Percentiles rank a stretch among this genome's conserved stretches.
These are phyloP conservation scores for Venturia nashicola DNA, from an alignment of 2,329 filamentous ascomycete genomes.

Conservation along the genomic window DNA sequence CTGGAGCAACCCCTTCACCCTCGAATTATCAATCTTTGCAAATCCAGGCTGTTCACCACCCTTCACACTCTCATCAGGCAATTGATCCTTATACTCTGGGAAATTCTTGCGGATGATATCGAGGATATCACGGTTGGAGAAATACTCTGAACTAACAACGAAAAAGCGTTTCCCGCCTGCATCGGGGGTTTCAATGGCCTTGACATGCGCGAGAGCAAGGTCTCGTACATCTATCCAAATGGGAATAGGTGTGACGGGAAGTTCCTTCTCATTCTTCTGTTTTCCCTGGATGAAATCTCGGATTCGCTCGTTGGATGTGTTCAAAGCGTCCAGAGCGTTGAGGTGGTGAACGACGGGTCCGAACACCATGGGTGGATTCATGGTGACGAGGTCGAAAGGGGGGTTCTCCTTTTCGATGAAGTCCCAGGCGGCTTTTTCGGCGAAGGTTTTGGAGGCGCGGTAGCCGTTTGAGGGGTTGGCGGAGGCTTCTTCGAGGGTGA, in stretches of 20 bases:
- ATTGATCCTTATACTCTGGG: slow-evolving; percentile 36
- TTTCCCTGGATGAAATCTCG: slow-evolving; percentile 51
- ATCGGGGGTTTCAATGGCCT: slow-evolving; percentile 41
- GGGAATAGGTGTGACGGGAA: slow-evolving; percentile 45
- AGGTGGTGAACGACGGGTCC: slow-evolving; percentile 47
- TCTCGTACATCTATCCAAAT: slow-evolving; percentile 38
- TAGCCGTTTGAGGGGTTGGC: slow-evolving; percentile 32
- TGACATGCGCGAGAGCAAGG: slow-evolving; percentile 52
- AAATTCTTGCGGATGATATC: slow-evolving; percentile 44
- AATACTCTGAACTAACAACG: slow-evolving; percentile 42
- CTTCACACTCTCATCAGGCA: slow-evolving; percentile 31
- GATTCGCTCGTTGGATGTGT: slow-evolving; percentile 61
- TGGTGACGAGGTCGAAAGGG: slow-evolving; percentile 35
- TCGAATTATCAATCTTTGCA: slow-evolving; percentile 44
- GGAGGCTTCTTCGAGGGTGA: slow-evolving; percentile 38
- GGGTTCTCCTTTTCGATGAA: slow-evolving; percentile 39
- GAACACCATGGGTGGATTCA: slow-evolving; percentile 38
- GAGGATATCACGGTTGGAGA: slow-evolving; percentile 47
- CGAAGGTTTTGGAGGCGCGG: slow-evolving; percentile 49
- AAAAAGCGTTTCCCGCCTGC: slow-evolving; percentile 54
- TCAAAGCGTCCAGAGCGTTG: slow-evolving; percentile 49
- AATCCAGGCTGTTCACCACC: slow-evolving; percentile 36
- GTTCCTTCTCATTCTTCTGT: slow-evolving; percentile 35
- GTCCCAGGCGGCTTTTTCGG: slow-evolving; percentile 41
- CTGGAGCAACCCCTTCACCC: slow-evolving; percentile 44